Evolutionary conservation across 352 stramenopile genomes (phyloP), one percentile per base, ranked within the genome.

Genomic region (Globisporangium orthogonon): DNA sequence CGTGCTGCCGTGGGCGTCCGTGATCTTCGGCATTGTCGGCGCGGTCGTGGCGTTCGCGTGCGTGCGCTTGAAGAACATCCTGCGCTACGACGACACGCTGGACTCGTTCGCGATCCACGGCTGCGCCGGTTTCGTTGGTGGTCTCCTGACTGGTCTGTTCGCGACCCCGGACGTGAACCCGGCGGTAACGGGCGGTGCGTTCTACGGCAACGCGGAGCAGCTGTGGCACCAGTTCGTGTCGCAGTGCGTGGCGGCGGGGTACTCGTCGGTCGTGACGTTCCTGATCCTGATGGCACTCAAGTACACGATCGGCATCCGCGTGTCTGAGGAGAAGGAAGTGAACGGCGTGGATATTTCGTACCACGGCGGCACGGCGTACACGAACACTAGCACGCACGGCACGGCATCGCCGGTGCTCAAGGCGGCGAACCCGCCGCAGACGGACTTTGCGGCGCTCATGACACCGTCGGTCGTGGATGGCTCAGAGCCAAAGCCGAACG

Each of bases 81-180:
- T 88, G 13, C 76, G 78, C 9, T 89, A 87, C 63, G 84, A 94
- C 46, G 84, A 94, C 56, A 90, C 78, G 5, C 67, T 94, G n/a
- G 84, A 94, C 60, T 73, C 73, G 48, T 91, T 91, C 59, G 79
- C 63, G 3, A 83, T 94, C 59, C 82, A 92, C 65, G 80, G 79
- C 44, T 75, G 78, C 28, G 78, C 59, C 30, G 84, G 84, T 7
- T 71, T 89, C 48, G 69, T 73, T 13, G 84, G 84, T 28, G 76
- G 75, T 13, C 58, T 94, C 6, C 40, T 91, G 17, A 87, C 80
- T 1, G 84, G 81, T 33, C 66, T 94, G 1, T 91, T 94, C 45
- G 73, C 71, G 13, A 68, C 67, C 6, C 7, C 40, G n/a, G 61
- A 73, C 13, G 70, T 76, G 37, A 77, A 78, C 65, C 69, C 70